Percentiles rank a stretch among this genome's conserved stretches.
Conservation (phyloP, 139 green algal species). For the Coelastrella sp. region DNA sequence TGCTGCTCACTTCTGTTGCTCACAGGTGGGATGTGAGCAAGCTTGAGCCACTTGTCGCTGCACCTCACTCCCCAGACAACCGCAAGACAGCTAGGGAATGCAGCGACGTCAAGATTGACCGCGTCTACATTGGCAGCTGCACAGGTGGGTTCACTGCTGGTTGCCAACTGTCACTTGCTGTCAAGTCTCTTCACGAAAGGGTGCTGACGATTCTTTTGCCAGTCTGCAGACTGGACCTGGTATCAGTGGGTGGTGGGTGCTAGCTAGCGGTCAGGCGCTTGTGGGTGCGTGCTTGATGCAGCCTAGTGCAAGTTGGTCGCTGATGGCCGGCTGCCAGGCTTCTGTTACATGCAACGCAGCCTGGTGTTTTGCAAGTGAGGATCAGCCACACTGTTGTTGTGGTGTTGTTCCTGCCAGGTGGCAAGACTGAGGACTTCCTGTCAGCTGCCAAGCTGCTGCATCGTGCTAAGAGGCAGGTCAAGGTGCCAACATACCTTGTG, state of each 20-base stretch:
- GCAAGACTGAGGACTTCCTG: constrained; percentile 97
- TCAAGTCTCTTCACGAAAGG: too few relatives aligned
- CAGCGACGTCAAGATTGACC: constrained; percentile 89
- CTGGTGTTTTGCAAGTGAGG: not conserved
- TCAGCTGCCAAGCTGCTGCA: constrained; percentile 93
- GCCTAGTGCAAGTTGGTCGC: too few relatives aligned
- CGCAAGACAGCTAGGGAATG: constrained; percentile 92
- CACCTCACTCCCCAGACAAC: constrained; percentile 97
- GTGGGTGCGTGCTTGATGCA: too few relatives aligned
- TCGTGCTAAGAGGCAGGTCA: constrained; percentile 82
- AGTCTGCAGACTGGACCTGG: too few relatives aligned
- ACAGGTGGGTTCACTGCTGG: too few relatives aligned
- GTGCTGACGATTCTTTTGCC: too few relatives aligned
- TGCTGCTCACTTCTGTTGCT: too few relatives aligned
- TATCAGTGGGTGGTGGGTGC: too few relatives aligned
- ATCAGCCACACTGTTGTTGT: not conserved
- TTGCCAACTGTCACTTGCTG: too few relatives aligned
- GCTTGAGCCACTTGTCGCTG: constrained; percentile 94
- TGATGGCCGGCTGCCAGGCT: not conserved
- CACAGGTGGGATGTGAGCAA: constrained; percentile 95
- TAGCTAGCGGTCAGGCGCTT: too few relatives aligned
- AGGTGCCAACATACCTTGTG: constrained; percentile 97
- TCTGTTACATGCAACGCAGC: too few relatives aligned
- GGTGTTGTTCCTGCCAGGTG: constrained; percentile 64
- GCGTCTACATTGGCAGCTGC: constrained; percentile 95